These are phyloP conservation scores for Dacryopinax spathularia DNA, from an alignment of 768 basidiomycete species.

Conservation along the genomic window DNA sequence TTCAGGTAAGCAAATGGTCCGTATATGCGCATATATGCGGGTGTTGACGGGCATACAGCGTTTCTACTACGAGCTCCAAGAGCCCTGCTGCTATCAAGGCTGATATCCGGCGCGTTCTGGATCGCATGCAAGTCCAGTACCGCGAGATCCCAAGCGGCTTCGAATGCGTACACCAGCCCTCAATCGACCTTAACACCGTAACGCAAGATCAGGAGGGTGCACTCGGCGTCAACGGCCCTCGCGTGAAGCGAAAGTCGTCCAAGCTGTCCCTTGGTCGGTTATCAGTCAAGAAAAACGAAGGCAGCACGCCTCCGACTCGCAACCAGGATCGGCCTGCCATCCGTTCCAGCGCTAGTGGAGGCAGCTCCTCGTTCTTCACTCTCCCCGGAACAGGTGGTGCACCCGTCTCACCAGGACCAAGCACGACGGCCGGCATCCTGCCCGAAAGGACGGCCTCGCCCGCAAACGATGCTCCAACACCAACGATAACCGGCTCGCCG, in stretches of 20 bases:
- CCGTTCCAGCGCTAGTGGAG: neutral
- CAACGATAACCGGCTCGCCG: constrained; percentile 5
- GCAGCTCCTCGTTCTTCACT: constrained; percentile 1
- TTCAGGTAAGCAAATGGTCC: constrained; percentile 48
- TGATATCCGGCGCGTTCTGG: constrained; percentile 75
- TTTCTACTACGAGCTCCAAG: constrained; percentile 91
- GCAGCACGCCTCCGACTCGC: neutral
- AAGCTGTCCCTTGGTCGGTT: constrained; percentile 10
- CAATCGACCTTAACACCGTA: constrained; percentile 77
- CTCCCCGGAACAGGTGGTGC: neutral
- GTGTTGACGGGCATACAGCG: constrained; percentile 33
- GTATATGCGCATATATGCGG: constrained; percentile 16
- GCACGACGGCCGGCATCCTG: neutral
- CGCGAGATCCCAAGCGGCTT: constrained; percentile 81
- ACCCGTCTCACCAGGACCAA: neutral
- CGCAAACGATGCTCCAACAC: neutral
- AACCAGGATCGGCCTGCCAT: neutral
- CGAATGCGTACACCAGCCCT: constrained; percentile 90
- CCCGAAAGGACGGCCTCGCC: neutral
- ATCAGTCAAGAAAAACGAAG: neutral
- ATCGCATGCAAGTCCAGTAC: constrained; percentile 91
- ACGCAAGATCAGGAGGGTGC: constrained; percentile 6
- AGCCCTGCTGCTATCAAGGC: constrained; percentile 60
- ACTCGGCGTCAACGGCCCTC: constrained; percentile 17
- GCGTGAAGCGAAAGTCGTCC: constrained; percentile 42